Evolutionary conservation across 441 rosid species (phyloP), one percentile per base, ranked within the genome.

Genomic region (Erysimum cheiri): DNA sequence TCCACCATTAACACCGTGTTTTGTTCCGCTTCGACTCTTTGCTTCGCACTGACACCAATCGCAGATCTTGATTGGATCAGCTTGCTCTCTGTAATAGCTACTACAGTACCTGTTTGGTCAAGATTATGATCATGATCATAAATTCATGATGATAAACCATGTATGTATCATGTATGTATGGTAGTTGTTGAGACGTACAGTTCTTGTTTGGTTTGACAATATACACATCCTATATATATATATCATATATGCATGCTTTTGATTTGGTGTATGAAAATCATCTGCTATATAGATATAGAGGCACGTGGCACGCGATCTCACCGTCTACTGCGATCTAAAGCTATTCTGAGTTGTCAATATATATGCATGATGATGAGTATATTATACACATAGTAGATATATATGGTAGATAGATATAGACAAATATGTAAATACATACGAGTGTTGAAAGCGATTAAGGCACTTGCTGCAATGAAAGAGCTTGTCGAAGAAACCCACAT

Each of bases 401-500:
- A 50, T 28, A 12, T 3, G 50, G 50, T 46, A 46, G 0, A 31
- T 4, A 31, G 32, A 50, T 28, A 17, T 7, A 11, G 11, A 36
- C 29, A 24, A 5, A 24, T 37, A 41, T 52, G 67, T 43, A 48
- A 10, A 50, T 0, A 32, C 95, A 44, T 90, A 90, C 98, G 89
- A 86, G 77, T 93, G 98, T 73, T 93, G 98, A 47, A 83, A 86
- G 77, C 98, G 98, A 77, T 78, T 71, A 66, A 81, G 85, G 81
- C 98, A 93, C 83, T 86, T 85, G 88, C 56, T 80, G 81, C 98
- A 93, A 77, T 87, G 95, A 81, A 93, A 93, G 74, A 93, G 92
- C 81, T 93, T 89, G 73, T 87, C 98, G 15, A 93, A 77, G 80
- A 93, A 93, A 48, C 98, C 97, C n/a, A 93, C 89, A 82, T 93